A percentile compares a stretch with the other conserved stretches of the same genome.
These are phyloP conservation scores for Pythium myriotylum DNA, from an alignment of 352 stramenopile genomes.

Conservation along the genomic window DNA sequence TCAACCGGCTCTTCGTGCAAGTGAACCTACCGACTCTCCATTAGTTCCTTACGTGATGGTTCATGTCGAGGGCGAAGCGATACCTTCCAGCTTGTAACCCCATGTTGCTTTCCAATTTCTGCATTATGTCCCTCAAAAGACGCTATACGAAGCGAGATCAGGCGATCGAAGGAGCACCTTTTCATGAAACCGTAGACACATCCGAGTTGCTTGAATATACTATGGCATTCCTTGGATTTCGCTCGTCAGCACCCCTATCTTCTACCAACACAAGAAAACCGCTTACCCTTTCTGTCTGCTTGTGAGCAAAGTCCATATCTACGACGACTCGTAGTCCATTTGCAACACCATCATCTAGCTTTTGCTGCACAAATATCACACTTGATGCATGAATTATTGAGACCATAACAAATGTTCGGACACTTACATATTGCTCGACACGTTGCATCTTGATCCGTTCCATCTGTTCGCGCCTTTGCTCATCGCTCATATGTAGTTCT, in stretches of 20 bases:
- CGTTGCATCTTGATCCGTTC: slow-evolving; percentile 71
- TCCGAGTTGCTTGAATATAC: slow-evolving; percentile 79
- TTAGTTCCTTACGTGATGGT: too few species aligned
- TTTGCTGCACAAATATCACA: slow-evolving; percentile 52
- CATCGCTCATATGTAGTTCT: slow-evolving; percentile 33
- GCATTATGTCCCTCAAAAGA: slow-evolving; percentile 46
- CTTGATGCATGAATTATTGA: neutral
- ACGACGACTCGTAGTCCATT: slow-evolving; percentile 63
- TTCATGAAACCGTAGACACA: slow-evolving; percentile 83
- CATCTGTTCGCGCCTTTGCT: slow-evolving; percentile 50
- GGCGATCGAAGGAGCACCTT: slow-evolving; percentile 55
- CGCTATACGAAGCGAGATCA: slow-evolving; percentile 61
- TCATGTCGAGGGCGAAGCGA: too few species aligned
- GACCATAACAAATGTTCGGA: neutral
- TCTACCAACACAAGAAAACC: neutral
- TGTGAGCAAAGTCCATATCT: slow-evolving; percentile 56
- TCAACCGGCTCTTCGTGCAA: slow-evolving; percentile 53
- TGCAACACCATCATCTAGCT: slow-evolving; percentile 47
- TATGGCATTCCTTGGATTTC: slow-evolving; percentile 59
- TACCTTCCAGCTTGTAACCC: slow-evolving; percentile 67
- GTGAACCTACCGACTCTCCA: slow-evolving; percentile 24
- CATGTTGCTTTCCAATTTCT: slow-evolving; percentile 43
- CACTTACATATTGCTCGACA: slow-evolving; percentile 75
- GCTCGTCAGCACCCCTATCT: neutral
- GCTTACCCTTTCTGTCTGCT: slow-evolving; percentile 52